phyloP scores from a whole-genome alignment of 2,329 filamentous ascomycete genomes.

The Ramularia endophylla region DNA sequence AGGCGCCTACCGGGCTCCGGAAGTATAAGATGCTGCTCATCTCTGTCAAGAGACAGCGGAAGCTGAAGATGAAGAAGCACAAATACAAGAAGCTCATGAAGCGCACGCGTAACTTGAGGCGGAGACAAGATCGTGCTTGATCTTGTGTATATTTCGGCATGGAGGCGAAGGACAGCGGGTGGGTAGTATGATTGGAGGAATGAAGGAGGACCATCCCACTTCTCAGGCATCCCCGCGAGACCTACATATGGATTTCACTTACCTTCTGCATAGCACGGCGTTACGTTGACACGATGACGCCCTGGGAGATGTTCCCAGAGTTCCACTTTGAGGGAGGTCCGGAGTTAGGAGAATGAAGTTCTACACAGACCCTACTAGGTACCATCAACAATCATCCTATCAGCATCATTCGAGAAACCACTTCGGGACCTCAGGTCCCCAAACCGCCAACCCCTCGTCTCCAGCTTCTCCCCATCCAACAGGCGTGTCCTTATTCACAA shows the following conservation, averaged over 20 bases:
- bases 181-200: too few species aligned
- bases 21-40: constrained; percentile 64
- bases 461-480: constrained; percentile 34
- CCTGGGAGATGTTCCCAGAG: too few species aligned
- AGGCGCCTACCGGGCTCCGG: constrained; percentile 16
- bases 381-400: too few species aligned
- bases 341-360: too few species aligned
- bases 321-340: too few species aligned
- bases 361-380: too few species aligned
- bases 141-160: not conserved
- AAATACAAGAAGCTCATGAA: constrained; percentile 99
- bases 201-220: too few species aligned
- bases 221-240: too few species aligned
- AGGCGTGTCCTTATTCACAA: constrained; percentile 51
- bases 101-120: constrained; percentile 78
- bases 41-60: constrained; percentile 85
- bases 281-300: too few species aligned
- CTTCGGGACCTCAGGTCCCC: constrained; percentile 26
- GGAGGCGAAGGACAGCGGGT: too few species aligned
- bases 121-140: constrained; percentile 58
- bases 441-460: constrained; percentile 23
- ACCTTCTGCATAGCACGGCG: too few species aligned
- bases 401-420: not conserved
- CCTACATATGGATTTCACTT: too few species aligned
- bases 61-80: constrained; percentile 99